Evolutionary conservation across 371 early-diverging fungal species (phyloP).

Genomic region (Haplosporangium sp.): DNA sequence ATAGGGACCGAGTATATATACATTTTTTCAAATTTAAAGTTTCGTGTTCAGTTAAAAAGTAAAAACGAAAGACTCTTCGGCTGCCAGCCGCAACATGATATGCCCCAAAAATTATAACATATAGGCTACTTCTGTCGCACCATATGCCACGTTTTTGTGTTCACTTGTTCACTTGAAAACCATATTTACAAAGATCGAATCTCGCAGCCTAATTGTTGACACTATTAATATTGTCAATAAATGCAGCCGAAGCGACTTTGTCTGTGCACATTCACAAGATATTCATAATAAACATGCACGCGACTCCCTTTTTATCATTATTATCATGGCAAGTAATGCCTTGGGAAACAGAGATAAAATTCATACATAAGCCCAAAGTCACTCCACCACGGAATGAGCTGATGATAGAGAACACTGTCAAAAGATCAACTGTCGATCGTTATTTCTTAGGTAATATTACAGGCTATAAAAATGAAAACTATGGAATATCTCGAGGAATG

Average conservation of each 20-base stretch:
- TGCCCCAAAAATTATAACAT: slow-evolving; percentile 1
- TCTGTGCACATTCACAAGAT: not conserved
- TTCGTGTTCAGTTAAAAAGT: not conserved
- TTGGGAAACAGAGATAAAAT: too few relatives aligned
- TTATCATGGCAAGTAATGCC: too few relatives aligned
- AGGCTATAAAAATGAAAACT: not conserved
- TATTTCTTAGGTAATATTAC: too few relatives aligned
- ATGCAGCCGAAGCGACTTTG: slow-evolving; percentile 3
- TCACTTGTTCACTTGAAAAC: not conserved
- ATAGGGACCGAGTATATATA: not conserved
- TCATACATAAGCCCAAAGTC: too few relatives aligned
- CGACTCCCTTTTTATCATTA: too few relatives aligned
- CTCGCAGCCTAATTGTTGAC: not conserved
- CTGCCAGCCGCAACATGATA: not conserved
- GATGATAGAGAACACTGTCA: too few relatives aligned
- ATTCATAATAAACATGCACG: not conserved
- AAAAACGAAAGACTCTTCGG: not conserved
- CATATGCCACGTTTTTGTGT: not conserved
- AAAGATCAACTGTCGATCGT: too few relatives aligned
- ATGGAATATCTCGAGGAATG: not conserved
- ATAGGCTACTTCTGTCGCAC: not conserved
- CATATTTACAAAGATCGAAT: too few relatives aligned
- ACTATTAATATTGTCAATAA: not conserved
- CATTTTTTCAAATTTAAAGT: not conserved
- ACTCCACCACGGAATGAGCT: too few relatives aligned